Conservation (phyloP, 2,329 filamentous ascomycete genomes). For the Dactylellina parvicollis region DNA sequence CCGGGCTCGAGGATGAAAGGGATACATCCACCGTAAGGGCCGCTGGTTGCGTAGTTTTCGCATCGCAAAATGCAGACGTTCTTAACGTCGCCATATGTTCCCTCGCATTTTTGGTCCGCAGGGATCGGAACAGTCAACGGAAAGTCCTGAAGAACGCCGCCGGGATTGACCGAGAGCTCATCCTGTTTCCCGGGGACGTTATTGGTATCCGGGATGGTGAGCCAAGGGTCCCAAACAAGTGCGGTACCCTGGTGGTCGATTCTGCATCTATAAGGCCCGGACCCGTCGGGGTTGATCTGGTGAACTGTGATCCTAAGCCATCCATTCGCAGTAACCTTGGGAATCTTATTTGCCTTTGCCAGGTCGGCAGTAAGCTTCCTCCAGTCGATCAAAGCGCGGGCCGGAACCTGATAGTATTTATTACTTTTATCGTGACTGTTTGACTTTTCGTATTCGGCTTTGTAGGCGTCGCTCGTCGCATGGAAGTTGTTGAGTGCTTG, state of each 20-base stretch:
- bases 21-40: conserved; percentile 64
- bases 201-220: not conserved
- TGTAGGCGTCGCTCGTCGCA: conserved; percentile 1
- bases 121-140: conserved; percentile 26
- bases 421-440: not conserved
- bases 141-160: conserved; percentile 1
- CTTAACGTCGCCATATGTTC: not conserved
- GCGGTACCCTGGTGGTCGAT: conserved; percentile 15
- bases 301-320: conserved; percentile 28
- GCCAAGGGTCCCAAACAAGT: not conserved
- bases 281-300: conserved; percentile 14
- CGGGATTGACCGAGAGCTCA: not conserved
- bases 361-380: conserved; percentile 4
- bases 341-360: conserved; percentile 6
- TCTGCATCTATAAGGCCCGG: conserved; percentile 26
- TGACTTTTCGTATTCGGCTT: not conserved
- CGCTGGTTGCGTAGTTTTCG: conserved; percentile 17
- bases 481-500: conserved; percentile 6
- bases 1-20: conserved; percentile 58
- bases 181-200: not conserved
- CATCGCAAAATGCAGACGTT: conserved; percentile 40
- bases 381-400: conserved; percentile 10
- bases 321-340: conserved; percentile 8
- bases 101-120: conserved; percentile 1
- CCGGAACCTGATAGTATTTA: conserved; percentile 14